Conservation (phyloP, 1,284 basidiomycete genomes). For the Ustilago trichophora region DNA sequence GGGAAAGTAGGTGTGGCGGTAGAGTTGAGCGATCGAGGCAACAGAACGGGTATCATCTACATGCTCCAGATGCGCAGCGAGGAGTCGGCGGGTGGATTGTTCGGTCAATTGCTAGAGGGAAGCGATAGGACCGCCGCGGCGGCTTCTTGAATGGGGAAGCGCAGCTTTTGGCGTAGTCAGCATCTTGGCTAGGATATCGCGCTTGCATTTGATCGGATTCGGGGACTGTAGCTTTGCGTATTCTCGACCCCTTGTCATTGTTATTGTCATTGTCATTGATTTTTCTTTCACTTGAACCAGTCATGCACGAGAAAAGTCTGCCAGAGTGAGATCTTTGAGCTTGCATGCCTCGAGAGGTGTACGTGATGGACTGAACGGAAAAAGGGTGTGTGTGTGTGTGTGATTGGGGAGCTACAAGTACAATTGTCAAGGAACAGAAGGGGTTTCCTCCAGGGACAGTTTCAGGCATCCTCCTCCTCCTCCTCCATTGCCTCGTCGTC, state of each 20-base stretch:
- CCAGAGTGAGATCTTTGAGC: too few species aligned
- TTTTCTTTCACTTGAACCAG: too few species aligned
- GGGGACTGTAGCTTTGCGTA: too few species aligned
- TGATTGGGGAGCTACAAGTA: not conserved
- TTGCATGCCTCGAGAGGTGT: not conserved
- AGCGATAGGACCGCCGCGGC: slow-evolving; percentile 74
- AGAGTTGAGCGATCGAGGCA: slow-evolving; percentile 88
- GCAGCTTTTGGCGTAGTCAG: too few species aligned
- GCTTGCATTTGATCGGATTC: too few species aligned
- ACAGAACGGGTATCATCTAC: slow-evolving; percentile 93
- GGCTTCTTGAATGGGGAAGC: too few species aligned
- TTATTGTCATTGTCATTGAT: too few species aligned
- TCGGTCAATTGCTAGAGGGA: slow-evolving; percentile 85
- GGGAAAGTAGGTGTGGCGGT: slow-evolving; percentile 97
- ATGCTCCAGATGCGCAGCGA: slow-evolving; percentile 86
- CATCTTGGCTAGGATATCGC: too few species aligned
- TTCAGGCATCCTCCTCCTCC: too few species aligned
- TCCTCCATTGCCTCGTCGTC: slow-evolving; percentile 25
- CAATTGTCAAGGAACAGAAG: not conserved
- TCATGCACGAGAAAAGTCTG: too few species aligned
- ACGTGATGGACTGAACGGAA: too few species aligned
- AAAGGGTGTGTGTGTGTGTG: not conserved
- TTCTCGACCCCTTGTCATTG: too few species aligned
- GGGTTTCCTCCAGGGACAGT: not conserved
- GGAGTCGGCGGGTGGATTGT: slow-evolving; percentile 81